Conservation (phyloP, 768 basidiomycete species). For the Lactifluus hygrophoroides region DNA sequence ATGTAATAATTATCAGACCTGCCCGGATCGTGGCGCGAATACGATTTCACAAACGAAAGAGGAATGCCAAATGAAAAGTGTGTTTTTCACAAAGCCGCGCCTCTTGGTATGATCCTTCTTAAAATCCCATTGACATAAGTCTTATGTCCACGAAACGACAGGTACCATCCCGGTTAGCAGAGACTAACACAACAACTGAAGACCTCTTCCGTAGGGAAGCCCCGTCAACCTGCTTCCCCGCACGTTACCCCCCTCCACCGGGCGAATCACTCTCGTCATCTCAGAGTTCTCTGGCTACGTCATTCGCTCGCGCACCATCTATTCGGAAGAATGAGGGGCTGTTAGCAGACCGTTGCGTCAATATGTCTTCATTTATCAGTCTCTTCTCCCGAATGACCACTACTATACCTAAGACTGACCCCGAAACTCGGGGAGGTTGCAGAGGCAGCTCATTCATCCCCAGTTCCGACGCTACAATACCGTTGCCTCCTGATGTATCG, state of each 20-base stretch:
- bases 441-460: not conserved
- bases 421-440: not conserved
- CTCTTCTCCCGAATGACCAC: not conserved
- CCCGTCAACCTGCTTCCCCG: slow-evolving; percentile 2
- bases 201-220: not conserved
- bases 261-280: not conserved
- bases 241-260: not conserved
- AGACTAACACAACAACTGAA: not conserved
- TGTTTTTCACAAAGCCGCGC: not conserved
- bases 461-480: not conserved
- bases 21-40: not conserved
- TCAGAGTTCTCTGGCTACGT: not conserved
- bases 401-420: not conserved
- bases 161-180: no score
- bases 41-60: not conserved
- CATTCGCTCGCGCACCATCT: not conserved
- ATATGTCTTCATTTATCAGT: not conserved
- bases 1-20: not conserved
- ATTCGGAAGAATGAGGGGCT: not conserved
- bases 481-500: not conserved
- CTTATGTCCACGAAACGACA: not conserved
- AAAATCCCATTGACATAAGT: not conserved
- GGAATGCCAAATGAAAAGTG: not conserved
- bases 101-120: not conserved
- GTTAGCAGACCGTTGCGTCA: not conserved